Base-by-base conservation (phyloP, 2,329 filamentous ascomycete species). In the Thielaviopsis populi region DNA sequence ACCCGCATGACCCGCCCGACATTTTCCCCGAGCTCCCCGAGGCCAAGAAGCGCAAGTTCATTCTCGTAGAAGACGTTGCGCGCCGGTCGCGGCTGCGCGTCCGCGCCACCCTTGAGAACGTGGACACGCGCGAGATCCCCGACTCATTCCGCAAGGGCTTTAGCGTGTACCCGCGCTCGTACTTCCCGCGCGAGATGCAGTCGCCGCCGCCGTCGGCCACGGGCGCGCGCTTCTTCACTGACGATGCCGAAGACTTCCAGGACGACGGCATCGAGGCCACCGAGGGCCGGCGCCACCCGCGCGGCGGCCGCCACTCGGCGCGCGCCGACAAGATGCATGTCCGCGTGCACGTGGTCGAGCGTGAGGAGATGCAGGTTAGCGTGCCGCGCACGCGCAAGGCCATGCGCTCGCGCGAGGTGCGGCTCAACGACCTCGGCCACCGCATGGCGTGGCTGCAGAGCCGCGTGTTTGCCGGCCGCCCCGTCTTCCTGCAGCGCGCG, bases 401-500 rank as follows among this genome's bases (percentile, higher is more conserved):
- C 54, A 82, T 84, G 68, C 83, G 90, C 60, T 82, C 80, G 60
- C 94, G 89, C 76, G 92, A 97, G 72, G 85, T 94, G n/a, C 83
- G 89, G 59, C 77, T 97, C 67, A 97, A 97, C 72, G 91, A 97
- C 71, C 77, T 97, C 56, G 92, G 91, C 1, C 95, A 95, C 73
- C 84, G 92, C 58, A 95, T 99, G 88, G 91, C 89, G 59, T 99
- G 94, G 92, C 86, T 91, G 63, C 92, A 97, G 76, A 94, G 91
- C 73, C 82, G 92, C 70, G 89, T 92, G 11, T 96, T 97, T 77
- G 86, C 91, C 1, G 88, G 87, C 13, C 82, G 90, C 69, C 90
- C 87, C 48, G 79, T 96, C 59, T 96, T 96, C 74, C 77, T 96
- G 70, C 92, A 96, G 74, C 85, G 90, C 79, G 91, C 91, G 69